Conservation (phyloP, 306 rosid species). For the Castanea mollissima region DNA sequence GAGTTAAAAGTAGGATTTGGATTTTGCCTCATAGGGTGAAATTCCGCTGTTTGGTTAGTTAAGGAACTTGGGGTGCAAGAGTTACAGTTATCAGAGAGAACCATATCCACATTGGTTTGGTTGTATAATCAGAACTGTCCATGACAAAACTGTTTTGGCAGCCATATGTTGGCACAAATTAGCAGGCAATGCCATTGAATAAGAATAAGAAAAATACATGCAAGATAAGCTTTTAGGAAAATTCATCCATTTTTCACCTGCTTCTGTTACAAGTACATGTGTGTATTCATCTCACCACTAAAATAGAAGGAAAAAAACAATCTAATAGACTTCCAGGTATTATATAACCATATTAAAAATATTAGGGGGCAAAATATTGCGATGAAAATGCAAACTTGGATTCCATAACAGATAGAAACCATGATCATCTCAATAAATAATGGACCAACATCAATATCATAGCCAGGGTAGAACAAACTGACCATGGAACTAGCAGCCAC, state of each 20-base stretch:
- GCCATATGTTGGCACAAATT: neutral
- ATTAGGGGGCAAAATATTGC: neutral
- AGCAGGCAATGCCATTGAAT: neutral
- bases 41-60: neutral
- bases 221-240: neutral
- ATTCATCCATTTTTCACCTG: neutral
- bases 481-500: constrained; percentile 99
- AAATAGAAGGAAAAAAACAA: neutral
- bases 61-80: neutral
- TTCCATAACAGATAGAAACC: neutral
- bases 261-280: neutral
- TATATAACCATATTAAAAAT: neutral
- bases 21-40: neutral
- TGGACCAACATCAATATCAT: neutral
- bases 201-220: neutral
- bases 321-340: neutral
- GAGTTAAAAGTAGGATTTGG: neutral
- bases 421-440: neutral
- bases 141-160: neutral
- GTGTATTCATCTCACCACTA: neutral
- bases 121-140: neutral
- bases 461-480: constrained; percentile 28
- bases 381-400: neutral
- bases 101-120: neutral
- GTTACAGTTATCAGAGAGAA: neutral